phyloP scores from a whole-genome alignment of 2,329 filamentous ascomycete genomes.

The Orbilia ellipsospora region DNA sequence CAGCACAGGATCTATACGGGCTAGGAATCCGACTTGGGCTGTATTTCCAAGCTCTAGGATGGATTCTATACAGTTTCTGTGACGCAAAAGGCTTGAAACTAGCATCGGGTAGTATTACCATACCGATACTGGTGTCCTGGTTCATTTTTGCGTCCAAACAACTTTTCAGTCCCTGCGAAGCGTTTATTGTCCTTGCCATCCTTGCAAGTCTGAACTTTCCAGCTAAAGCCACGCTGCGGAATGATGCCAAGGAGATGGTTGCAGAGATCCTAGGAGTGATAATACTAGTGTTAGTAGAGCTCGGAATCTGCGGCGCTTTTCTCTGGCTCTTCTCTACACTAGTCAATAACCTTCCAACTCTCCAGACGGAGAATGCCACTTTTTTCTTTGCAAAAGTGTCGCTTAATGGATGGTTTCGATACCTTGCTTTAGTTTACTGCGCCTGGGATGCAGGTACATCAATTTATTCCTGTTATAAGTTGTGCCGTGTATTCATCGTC shows the following conservation, averaged over 20 bases:
- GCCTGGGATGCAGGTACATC: slow-evolving; percentile 8
- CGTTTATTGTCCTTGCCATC: slow-evolving; percentile 25
- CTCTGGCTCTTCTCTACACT: slow-evolving; percentile 20
- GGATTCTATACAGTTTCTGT: slow-evolving; percentile 9
- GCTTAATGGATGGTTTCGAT: slow-evolving; percentile 26
- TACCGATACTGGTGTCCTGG: slow-evolving; percentile 25
- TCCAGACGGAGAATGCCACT: slow-evolving; percentile 16
- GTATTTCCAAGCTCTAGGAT: slow-evolving; percentile 26
- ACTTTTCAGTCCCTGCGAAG: slow-evolving; percentile 32
- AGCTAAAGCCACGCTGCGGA: slow-evolving; percentile 8
- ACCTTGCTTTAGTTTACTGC: slow-evolving; percentile 27
- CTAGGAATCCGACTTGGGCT: slow-evolving; percentile 25
- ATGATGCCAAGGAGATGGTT: not conserved
- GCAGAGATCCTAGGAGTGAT: slow-evolving; percentile 6
- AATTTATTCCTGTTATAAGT: not conserved
- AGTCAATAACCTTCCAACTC: slow-evolving; percentile 23
- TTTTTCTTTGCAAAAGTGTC: slow-evolving; percentile 24
- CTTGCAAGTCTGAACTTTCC: slow-evolving; percentile 16
- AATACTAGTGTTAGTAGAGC: slow-evolving; percentile 18
- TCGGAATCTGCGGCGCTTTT: slow-evolving; percentile 23
- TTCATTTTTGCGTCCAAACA: slow-evolving; percentile 29
- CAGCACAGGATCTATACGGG: slow-evolving; percentile 32
- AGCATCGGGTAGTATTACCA: slow-evolving; percentile 24
- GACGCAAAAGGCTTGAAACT: slow-evolving; percentile 15
- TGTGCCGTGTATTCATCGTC: slow-evolving; percentile 4